Evolutionary conservation across 163 green algal species (phyloP).

Genomic region (Prototheca stagnorum): DNA sequence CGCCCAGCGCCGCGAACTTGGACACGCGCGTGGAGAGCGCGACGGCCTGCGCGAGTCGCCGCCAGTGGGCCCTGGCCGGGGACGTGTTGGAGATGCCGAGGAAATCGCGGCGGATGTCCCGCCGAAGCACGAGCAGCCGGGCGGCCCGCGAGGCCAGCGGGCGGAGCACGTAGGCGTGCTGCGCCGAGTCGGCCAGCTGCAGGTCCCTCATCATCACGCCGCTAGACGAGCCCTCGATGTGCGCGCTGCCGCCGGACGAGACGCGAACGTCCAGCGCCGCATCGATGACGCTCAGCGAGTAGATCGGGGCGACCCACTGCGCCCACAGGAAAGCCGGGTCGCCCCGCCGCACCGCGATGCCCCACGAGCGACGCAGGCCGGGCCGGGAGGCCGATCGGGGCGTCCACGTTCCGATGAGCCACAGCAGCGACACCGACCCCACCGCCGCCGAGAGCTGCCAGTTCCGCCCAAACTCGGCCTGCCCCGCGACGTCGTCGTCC

Average conservation of each 20-base stretch:
- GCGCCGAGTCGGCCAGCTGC: slow-evolving; percentile 20
- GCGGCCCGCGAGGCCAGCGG: slow-evolving; percentile 26
- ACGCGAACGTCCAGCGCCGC: slow-evolving; percentile 5
- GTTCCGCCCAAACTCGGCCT: too few species aligned
- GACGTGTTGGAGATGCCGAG: slow-evolving; percentile 15
- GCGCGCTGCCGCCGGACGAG: background rate
- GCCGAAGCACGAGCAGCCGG: slow-evolving; percentile 12
- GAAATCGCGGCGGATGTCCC: slow-evolving; percentile 13
- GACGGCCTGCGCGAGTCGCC: background rate
- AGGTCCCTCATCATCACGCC: slow-evolving; percentile 35
- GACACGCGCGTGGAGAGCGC: background rate
- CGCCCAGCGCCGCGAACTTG: background rate
- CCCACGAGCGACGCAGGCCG: slow-evolving; percentile 12
- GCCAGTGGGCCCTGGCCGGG: slow-evolving; percentile 5
- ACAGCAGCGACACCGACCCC: too few species aligned
- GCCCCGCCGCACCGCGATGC: slow-evolving; percentile 17
- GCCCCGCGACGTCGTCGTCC: too few species aligned
- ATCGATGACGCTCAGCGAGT: slow-evolving; percentile 23
- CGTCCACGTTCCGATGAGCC: slow-evolving; percentile 28
- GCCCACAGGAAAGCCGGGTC: slow-evolving; percentile 26
- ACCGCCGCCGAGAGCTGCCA: too few species aligned
- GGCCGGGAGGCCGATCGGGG: too few species aligned
- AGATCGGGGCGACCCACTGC: slow-evolving; percentile 28
- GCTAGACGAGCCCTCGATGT: slow-evolving; percentile 10
- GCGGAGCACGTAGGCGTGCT: slow-evolving; percentile 31